Base-by-base conservation (phyloP, 495 filamentous ascomycete species). In the Hypoxylon trugodes region DNA sequence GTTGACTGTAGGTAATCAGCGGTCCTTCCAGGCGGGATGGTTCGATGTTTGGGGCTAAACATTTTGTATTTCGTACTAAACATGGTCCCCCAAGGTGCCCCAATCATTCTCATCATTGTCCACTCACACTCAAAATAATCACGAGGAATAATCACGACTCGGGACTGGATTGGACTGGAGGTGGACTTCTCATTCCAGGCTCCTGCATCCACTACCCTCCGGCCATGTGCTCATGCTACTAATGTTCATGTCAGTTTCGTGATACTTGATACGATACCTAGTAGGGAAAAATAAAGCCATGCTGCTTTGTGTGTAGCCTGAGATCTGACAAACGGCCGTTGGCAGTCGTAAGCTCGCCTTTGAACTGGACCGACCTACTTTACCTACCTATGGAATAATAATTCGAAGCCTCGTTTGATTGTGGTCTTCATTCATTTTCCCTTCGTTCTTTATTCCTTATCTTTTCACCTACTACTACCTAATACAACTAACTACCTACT, bases 71-170 rank as follows among this genome's bases (percentile, higher is more conserved):
- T n/a, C n/a, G n/a, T n/a, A n/a, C n/a, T n/a, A n/a, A n/a, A n/a
- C n/a, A n/a, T n/a, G n/a, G n/a, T n/a, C n/a, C n/a, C n/a, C n/a
- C n/a, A n/a, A n/a, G n/a, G n/a, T n/a, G n/a, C n/a, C n/a, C n/a
- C n/a, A n/a, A n/a, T n/a, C n/a, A n/a, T n/a, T n/a, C n/a, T n/a
- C n/a, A n/a, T n/a, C 57, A 37, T 62, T 67, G 51, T 55, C 65
- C 65, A 68, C 60, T 63, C 60, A 63, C 65, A 65, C 65, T 36
- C 49, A 51, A 68, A 59, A 65, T 59, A 63, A 68, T 68, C 65
- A 68, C 65, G 60, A 64, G 65, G 59, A 52, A 42, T 24, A 26
- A 64, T 68, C 65, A 68, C 55, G 59, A 68, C 62, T 56, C 54
- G 40, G 16, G 24, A 52, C 43, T 64, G 45, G 59, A 55, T 10